These are phyloP conservation scores for Sapria himalayana DNA, from an alignment of 345 rosid genomes.

Conservation along the genomic window DNA sequence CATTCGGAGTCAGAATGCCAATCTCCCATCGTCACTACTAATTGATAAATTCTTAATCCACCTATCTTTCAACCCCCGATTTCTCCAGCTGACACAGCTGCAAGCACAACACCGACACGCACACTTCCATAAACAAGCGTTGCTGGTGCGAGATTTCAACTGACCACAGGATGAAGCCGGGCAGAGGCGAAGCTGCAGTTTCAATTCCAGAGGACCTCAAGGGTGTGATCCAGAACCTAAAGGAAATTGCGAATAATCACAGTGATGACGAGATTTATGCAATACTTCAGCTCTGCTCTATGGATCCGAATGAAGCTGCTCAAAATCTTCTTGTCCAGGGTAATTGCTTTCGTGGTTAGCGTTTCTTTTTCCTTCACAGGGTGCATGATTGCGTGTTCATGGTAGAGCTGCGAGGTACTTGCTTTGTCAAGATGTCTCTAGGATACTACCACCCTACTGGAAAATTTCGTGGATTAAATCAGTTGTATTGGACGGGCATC, in stretches of 20 bases:
- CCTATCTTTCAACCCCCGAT: constrained; percentile 5
- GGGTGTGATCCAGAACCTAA: constrained; percentile 49
- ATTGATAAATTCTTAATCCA: background rate
- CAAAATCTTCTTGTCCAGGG: constrained; percentile 60
- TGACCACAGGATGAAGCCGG: constrained; percentile 31
- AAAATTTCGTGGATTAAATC: too few species aligned
- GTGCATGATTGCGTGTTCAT: too few species aligned
- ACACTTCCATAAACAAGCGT: constrained; percentile 11
- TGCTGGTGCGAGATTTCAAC: constrained; percentile 5
- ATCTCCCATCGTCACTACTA: background rate
- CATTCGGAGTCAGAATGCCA: background rate
- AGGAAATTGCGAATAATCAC: constrained; percentile 64
- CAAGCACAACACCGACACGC: too few species aligned
- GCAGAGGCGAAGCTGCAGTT: constrained; percentile 55
- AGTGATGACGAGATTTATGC: constrained; percentile 87
- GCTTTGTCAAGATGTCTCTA: too few species aligned
- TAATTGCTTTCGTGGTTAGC: constrained; percentile 3
- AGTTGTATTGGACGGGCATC: too few species aligned
- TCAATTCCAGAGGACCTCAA: constrained; percentile 35
- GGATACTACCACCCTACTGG: too few species aligned
- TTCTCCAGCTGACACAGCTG: constrained; percentile 1
- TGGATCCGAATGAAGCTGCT: constrained; percentile 82
- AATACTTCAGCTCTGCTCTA: constrained; percentile 71
- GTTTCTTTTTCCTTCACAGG: constrained; percentile 5
- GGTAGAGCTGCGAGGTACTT: too few species aligned